Conservation (phyloP, 768 basidiomycete species). For the Botryobasidium botryosum region DNA sequence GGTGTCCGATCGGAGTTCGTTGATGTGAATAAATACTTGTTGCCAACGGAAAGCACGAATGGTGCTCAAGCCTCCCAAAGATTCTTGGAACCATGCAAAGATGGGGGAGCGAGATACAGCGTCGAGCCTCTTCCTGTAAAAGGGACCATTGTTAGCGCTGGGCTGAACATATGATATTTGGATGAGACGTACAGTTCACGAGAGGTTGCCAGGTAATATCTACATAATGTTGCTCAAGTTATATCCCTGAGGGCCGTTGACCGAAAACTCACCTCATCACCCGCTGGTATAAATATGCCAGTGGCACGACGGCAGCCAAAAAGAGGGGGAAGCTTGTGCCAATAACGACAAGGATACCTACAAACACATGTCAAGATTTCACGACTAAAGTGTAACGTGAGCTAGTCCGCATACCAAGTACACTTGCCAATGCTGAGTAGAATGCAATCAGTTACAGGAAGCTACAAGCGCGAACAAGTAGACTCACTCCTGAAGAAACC, state of each 20-base stretch:
- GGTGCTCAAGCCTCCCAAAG: slow-evolving; percentile 49
- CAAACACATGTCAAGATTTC: slow-evolving; percentile 20
- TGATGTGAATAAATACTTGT: slow-evolving; percentile 43
- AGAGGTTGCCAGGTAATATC: slow-evolving; percentile 76
- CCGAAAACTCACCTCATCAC: slow-evolving; percentile 51
- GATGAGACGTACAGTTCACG: too few relatives aligned
- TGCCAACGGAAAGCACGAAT: slow-evolving; percentile 71
- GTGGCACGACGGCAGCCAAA: slow-evolving; percentile 52
- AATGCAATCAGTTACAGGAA: neutral
- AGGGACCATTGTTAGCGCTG: too few relatives aligned
- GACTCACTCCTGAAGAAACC: slow-evolving; percentile 38
- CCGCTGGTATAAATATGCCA: slow-evolving; percentile 60
- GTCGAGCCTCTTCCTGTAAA: slow-evolving; percentile 80
- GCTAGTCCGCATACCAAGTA: slow-evolving; percentile 16
- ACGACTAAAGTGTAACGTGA: slow-evolving; percentile 30
- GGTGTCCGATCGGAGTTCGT: slow-evolving; percentile 60
- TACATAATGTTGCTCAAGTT: slow-evolving; percentile 16
- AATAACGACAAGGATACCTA: slow-evolving; percentile 39
- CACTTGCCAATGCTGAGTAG: slow-evolving; percentile 24
- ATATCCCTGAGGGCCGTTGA: neutral
- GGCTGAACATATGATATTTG: too few relatives aligned
- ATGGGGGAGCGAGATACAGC: slow-evolving; percentile 83
- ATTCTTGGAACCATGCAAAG: slow-evolving; percentile 34
- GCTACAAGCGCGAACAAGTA: neutral
- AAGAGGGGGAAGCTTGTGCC: slow-evolving; percentile 70